These are phyloP conservation scores for Neopestalotiopsis rosae DNA, from an alignment of 2,329 filamentous ascomycete genomes.

Conservation along the genomic window DNA sequence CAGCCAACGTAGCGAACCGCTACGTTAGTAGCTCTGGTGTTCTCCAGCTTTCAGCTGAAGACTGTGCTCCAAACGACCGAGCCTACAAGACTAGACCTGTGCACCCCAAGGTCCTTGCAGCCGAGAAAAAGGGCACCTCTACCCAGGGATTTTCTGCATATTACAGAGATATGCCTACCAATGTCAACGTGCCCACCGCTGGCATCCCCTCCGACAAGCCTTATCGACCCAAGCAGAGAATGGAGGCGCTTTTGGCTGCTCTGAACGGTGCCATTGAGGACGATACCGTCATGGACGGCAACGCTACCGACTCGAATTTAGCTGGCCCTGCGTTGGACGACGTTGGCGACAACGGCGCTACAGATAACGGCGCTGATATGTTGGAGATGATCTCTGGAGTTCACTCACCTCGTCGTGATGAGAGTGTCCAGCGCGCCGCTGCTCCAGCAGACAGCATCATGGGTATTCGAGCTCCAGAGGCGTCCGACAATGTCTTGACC, in stretches of 20 bases:
- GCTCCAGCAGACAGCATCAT: too few species aligned
- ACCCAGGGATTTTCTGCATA: constrained; percentile 3
- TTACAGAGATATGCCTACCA: constrained; percentile 17
- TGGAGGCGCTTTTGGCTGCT: background rate
- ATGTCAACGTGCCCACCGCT: constrained; percentile 21
- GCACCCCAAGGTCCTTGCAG: constrained; percentile 22
- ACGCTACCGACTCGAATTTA: too few species aligned
- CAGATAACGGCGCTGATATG: too few species aligned
- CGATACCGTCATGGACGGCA: background rate
- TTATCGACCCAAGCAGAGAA: constrained; percentile 20
- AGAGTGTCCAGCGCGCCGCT: too few species aligned
- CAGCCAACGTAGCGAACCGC: background rate
- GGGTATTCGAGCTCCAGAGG: too few species aligned
- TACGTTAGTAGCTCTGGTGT: constrained; percentile 1
- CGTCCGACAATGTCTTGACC: too few species aligned
- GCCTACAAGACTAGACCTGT: background rate
- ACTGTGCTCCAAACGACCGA: background rate
- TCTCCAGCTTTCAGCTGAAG: background rate
- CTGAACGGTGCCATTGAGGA: background rate
- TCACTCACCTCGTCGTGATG: too few species aligned
- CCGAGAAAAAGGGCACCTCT: constrained; percentile 5
- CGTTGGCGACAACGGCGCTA: too few species aligned
- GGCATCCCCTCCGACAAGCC: constrained; percentile 26
- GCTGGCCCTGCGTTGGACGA: too few species aligned
- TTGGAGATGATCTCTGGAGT: too few species aligned